Conservation (phyloP, 2,329 filamentous ascomycete species). For the Penicillium decumbens region DNA sequence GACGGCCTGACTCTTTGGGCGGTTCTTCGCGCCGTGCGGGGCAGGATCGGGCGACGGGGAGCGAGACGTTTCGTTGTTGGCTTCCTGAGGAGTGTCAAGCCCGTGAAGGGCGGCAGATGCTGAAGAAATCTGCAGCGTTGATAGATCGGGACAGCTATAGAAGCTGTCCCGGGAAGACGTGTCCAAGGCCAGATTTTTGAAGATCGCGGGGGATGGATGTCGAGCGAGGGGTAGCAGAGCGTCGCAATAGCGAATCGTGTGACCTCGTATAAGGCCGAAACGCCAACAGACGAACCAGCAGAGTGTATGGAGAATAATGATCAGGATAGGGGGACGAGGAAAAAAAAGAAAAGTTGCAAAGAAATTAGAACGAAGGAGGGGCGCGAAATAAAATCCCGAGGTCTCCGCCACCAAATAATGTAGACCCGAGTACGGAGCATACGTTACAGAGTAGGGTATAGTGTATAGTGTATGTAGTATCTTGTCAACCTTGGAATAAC, state of each 20-base stretch:
- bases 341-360: slow-evolving; percentile 4
- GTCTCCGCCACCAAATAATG: not conserved
- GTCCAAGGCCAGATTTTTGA: slow-evolving; percentile 41
- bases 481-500: not conserved
- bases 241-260: slow-evolving; percentile 19
- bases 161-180: slow-evolving; percentile 39
- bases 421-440: not conserved
- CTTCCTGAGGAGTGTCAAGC: slow-evolving; percentile 23
- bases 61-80: slow-evolving; percentile 30
- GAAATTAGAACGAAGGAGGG: slow-evolving; percentile 7
- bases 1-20: slow-evolving; percentile 33
- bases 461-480: too few relatives aligned
- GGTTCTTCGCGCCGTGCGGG: slow-evolving; percentile 29
- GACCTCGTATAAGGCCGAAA: slow-evolving; percentile 14
- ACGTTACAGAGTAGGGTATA: not conserved
- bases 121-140: slow-evolving; percentile 30
- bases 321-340: not conserved
- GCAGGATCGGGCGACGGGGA: slow-evolving; percentile 32
- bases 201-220: slow-evolving; percentile 22
- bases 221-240: slow-evolving; percentile 13
- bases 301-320: not conserved
- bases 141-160: slow-evolving; percentile 43
- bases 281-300: not conserved
- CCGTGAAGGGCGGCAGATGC: slow-evolving; percentile 21
- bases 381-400: slow-evolving; percentile 4